Evolutionary conservation across 495 filamentous ascomycete genomes (phyloP), one percentile per base, ranked within the genome.

Genomic region (Hamigera avellanea): DNA sequence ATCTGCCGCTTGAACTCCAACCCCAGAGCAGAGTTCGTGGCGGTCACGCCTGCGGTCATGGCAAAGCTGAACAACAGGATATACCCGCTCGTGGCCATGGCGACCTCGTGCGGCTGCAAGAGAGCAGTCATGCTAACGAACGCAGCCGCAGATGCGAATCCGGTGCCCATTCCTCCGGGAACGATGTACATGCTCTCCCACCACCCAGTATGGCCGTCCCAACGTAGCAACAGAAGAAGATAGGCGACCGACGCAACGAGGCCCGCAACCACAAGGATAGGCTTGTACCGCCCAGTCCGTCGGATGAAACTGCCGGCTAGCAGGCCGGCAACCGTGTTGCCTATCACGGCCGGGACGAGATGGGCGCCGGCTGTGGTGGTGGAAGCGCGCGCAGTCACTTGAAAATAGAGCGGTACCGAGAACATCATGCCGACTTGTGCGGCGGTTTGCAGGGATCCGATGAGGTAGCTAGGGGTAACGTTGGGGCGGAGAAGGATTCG

Each of bases 381-480:
- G 7, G 72, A 75, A 4, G 64, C 64, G 0, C 60, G 49, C 3
- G 59, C 44, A 0, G 76, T 79, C n/a, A 81, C 67, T 42, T 80
- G 75, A 45, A 83, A 83, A 49, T 83, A 85, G 0, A 85, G 54
- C 0, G 80, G 80, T 0, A 83, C 69, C 8, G 49, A 52, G 42
- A 50, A 68, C 38, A 50, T 56, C 64, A 49, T 63, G 62, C 69
- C 47, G 2, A 78, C 40, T 40, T 85, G 80, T 0, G 78, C 75
- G 0, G 64, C 66, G 0, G 54, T 59, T 26, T 81, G 78, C 0
- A 75, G 53, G 0, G 53, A 57, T 18, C 64, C 55, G 31, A 76
- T 67, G 0, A 73, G 17, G 41, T 78, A 81, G 9, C 68, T 66
- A 0, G 66, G 45, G 0, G 74, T 50, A 1, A 76, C 67, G 29